Evolutionary conservation across 352 stramenopile genomes (phyloP), one percentile per base, ranked within the genome.

Genomic region (Globisporangium takayamanum): DNA sequence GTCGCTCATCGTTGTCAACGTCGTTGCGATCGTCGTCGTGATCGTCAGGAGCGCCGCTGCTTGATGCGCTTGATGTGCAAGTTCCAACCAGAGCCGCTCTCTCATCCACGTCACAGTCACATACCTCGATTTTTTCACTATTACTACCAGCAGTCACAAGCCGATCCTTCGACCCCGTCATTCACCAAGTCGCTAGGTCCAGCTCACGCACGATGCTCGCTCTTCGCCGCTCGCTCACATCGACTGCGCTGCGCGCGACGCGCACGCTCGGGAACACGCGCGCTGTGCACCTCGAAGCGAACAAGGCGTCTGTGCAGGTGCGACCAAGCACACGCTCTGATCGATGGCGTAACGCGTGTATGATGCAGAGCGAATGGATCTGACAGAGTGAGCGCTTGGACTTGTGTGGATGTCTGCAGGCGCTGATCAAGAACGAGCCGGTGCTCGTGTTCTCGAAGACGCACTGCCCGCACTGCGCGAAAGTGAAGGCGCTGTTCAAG

Each of bases 371-470:
- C 28, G 41, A 22, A 25, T 8, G 36, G 16, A 33, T 37, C 26
- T 58, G 26, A 36, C 18, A 42, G 22, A 22, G 22, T 22, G 22
- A 22, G 22, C 22, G 22, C 22, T 22, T 22, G 22, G 22, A 22
- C 22, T 22, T 22, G 22, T 12, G 7, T 12, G 5, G 22, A 11
- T 37, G 18, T 46, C 11, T 55, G 16, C 55, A 90, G 81, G 65
- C 74, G 45, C 73, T 79, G 60, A 82, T 91, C 57, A 67, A 78
- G 53, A 73, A 80, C 47, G 73, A 87, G 62, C 77, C 80, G 30
- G 76, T 87, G 54, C 54, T 98, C 28, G 80, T 99, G 53, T 99
- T 98, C 72, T 97, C 93, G 58, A 99, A 99, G 80, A 91, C 93
- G 18, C 89, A 95, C 72, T 99, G 96, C 70, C 87, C 89, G 16